Evolutionary conservation across 805 yeast genomes (phyloP).

Genomic region (Saturnispora saitoi): DNA sequence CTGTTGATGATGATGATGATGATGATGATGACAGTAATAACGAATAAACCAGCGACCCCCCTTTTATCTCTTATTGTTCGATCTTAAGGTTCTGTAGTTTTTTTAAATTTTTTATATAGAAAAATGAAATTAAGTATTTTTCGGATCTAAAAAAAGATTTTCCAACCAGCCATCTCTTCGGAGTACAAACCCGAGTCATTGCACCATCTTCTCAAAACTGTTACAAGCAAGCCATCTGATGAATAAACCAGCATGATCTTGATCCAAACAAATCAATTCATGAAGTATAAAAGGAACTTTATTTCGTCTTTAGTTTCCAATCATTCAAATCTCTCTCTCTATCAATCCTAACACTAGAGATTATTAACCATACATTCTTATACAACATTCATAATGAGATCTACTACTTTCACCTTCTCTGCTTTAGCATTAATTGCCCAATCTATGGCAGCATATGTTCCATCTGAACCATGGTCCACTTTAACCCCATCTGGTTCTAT

Average conservation of each 20-base stretch:
- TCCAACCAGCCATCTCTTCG: constrained; percentile 5
- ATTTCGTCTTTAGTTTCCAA: no score
- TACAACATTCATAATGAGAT: constrained; percentile 10
- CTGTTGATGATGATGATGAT: neutral
- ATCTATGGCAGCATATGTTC: constrained; percentile 53
- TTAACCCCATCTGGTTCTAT: constrained; percentile 54
- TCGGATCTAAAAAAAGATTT: neutral
- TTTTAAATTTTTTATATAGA: neutral
- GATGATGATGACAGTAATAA: neutral
- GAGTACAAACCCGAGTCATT: neutral
- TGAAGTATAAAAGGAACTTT: neutral
- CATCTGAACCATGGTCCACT: constrained; percentile 61
- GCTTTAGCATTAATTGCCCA: constrained; percentile 36
- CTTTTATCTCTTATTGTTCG: neutral
- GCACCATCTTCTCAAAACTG: neutral
- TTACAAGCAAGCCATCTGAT: constrained; percentile 1
- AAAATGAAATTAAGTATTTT: neutral
- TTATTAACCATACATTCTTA: neutral
- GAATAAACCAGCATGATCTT: neutral
- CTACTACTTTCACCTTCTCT: constrained; percentile 20
- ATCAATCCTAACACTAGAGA: constrained; percentile 2
- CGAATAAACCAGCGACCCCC: neutral
- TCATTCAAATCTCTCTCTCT: neutral
- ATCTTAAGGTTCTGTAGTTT: neutral
- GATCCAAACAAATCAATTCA: constrained; percentile 8